These are phyloP conservation scores for Xerocomus nothofagi DNA, from an alignment of 1,284 basidiomycete genomes.

Conservation along the genomic window DNA sequence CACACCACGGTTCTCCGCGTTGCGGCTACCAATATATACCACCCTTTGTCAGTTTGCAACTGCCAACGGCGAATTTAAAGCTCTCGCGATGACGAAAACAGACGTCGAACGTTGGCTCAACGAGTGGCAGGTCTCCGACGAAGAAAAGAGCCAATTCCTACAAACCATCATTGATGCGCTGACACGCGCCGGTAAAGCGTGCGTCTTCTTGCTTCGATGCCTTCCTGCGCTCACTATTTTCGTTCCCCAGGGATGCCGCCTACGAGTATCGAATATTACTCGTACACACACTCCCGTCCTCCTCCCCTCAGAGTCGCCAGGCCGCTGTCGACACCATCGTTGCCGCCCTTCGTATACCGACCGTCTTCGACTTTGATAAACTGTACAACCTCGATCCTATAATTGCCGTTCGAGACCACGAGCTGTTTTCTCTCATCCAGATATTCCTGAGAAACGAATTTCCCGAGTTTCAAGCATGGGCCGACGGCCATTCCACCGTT, in stretches of 20 bases:
- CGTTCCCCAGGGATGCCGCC: constrained; percentile 47
- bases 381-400: constrained; percentile 77
- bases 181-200: constrained; percentile 58
- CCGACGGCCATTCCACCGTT: constrained; percentile 47
- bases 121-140: constrained; percentile 72
- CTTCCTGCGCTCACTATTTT: background rate
- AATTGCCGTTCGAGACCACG: constrained; percentile 65
- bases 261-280: constrained; percentile 67
- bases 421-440: constrained; percentile 67
- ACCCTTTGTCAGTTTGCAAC: constrained; percentile 67
- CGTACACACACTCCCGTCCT: constrained; percentile 56
- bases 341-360: constrained; percentile 67
- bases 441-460: constrained; percentile 73
- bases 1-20: constrained; percentile 65
- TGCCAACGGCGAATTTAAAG: constrained; percentile 67
- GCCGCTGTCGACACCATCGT: constrained; percentile 66
- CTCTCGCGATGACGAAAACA: constrained; percentile 61
- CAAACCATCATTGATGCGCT: constrained; percentile 66
- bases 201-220: constrained; percentile 30
- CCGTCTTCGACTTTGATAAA: constrained; percentile 80
- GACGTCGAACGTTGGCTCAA: constrained; percentile 74
- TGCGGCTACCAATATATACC: constrained; percentile 67
- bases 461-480: constrained; percentile 66
- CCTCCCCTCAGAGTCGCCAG: constrained; percentile 47
- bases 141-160: constrained; percentile 72